Percentiles rank a stretch among this genome's conserved stretches.
Evolutionary conservation across 352 stramenopile genomes (phyloP).

Genomic region (Globisporangium nagaii): DNA sequence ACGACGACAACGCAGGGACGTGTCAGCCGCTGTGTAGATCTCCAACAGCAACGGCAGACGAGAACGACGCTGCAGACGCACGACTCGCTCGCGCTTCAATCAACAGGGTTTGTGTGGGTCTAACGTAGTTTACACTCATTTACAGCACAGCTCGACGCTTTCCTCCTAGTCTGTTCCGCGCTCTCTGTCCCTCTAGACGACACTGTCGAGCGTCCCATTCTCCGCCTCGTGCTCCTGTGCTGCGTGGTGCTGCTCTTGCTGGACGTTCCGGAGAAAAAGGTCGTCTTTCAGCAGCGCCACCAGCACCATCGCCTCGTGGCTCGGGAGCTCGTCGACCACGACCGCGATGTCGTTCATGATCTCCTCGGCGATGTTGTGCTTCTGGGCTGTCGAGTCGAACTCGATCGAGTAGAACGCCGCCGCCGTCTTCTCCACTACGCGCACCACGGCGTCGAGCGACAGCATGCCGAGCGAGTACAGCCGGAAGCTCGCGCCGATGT

Average conservation of each 20-base stretch:
- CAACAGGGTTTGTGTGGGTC: neutral
- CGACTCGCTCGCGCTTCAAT: neutral
- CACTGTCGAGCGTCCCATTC: neutral
- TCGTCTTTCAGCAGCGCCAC: slow-evolving; percentile 46
- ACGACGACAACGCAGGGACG: neutral
- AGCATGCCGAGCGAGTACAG: slow-evolving; percentile 51
- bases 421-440: slow-evolving; percentile 58
- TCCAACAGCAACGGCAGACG: neutral
- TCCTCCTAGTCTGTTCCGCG: neutral
- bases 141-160: neutral
- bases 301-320: slow-evolving; percentile 44
- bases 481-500: slow-evolving; percentile 66
- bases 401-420: slow-evolving; percentile 46
- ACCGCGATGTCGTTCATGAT: slow-evolving; percentile 53
- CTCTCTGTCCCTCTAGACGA: neutral
- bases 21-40: neutral
- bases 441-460: slow-evolving; percentile 39
- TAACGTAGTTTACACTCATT: slow-evolving; percentile 8
- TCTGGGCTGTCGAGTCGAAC: slow-evolving; percentile 59
- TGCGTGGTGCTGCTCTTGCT: no score
- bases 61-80: neutral
- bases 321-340: slow-evolving; percentile 50
- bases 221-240: neutral
- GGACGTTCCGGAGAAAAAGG: slow-evolving; percentile 16
- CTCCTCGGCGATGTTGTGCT: slow-evolving; percentile 45